These are phyloP conservation scores for Raddia distichophylla DNA, from an alignment of 176 grass and related monocot species.

Conservation along the genomic window DNA sequence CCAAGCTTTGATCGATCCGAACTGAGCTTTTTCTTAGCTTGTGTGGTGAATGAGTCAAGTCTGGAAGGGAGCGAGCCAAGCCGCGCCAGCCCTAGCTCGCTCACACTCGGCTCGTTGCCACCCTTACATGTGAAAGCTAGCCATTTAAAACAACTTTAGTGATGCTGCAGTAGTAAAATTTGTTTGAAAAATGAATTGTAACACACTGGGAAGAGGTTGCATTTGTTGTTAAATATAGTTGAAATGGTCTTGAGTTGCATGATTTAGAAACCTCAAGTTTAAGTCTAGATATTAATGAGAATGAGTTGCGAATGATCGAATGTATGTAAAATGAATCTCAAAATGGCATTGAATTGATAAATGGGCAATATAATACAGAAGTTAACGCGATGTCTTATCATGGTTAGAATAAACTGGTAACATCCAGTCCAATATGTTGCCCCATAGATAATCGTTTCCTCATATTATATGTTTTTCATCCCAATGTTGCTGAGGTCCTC, in stretches of 20 bases:
- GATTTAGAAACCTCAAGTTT: not conserved
- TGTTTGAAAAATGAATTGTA: not conserved
- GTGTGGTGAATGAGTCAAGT: too few species aligned
- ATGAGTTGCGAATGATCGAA: not conserved
- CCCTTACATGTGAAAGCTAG: not conserved
- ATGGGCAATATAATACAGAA: conserved; percentile 8
- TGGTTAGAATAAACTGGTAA: not conserved
- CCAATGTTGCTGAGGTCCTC: not conserved
- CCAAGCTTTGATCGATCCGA: too few species aligned
- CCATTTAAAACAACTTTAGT: not conserved
- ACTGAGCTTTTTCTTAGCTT: too few species aligned
- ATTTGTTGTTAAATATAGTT: not conserved
- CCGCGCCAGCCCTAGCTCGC: too few species aligned
- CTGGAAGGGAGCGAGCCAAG: too few species aligned
- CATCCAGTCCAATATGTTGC: not conserved
- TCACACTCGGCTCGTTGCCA: too few species aligned
- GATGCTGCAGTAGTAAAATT: not conserved
- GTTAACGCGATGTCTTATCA: not conserved
- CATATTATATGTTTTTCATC: not conserved
- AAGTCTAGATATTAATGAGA: not conserved
- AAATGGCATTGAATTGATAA: conserved; percentile 20
- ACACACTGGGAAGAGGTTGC: not conserved
- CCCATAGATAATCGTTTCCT: not conserved
- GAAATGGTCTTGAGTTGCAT: conserved; percentile 9
- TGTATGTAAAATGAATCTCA: conserved; percentile 3